Base-by-base conservation (phyloP, 2,329 filamentous ascomycete species). In the Cercospora sp. region DNA sequence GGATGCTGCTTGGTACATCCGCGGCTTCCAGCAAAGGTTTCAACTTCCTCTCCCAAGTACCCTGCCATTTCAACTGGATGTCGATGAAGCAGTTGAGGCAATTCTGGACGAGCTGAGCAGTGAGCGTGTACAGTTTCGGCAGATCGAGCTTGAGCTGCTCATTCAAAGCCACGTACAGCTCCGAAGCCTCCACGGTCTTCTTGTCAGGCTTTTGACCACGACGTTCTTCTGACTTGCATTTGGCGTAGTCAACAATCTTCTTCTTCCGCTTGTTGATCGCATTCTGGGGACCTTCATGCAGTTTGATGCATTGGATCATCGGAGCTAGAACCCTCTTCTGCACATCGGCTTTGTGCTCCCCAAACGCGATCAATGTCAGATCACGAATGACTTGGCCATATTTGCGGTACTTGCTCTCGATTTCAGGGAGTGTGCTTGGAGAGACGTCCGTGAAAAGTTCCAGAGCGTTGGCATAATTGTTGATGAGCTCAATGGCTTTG, bases 201-300 rank as follows among this genome's bases (percentile, higher is more conserved):
- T 93, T 90, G 78, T 98, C 94, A 12, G 93, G 85, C 73, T 92
- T 96, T 79, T 96, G 94, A 70, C 93, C 92, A 36, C 88, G 86
- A 55, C 93, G 91, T 75, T 91, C 90, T 67, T 94, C 85, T 72
- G 91, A 87, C 75, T 92, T 89, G 73, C 88, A 92, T 73, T 91
- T 91, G 72, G 94, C 92, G 79, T 92, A 98, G 76, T 97, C 93
- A 16, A 94, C 83, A 13, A 96, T 87, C n/a, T 92, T 90, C 83
- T 98, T 98, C 74, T 94, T 90, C 26, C 95, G 91, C 82, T 98
- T 97, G 77, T 93, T 92, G 88, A 98, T 97, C 3, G 95, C 90
- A 67, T 93, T 87, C 60, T 93, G 91, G 1, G 94, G 93, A 39
- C 92, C 91, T 63, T 91, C 89, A 75, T 96, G 94, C 8, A 92